These are phyloP conservation scores for Torulaspora delbrueckii DNA, from an alignment of 805 yeast genomes.

Conservation along the genomic window DNA sequence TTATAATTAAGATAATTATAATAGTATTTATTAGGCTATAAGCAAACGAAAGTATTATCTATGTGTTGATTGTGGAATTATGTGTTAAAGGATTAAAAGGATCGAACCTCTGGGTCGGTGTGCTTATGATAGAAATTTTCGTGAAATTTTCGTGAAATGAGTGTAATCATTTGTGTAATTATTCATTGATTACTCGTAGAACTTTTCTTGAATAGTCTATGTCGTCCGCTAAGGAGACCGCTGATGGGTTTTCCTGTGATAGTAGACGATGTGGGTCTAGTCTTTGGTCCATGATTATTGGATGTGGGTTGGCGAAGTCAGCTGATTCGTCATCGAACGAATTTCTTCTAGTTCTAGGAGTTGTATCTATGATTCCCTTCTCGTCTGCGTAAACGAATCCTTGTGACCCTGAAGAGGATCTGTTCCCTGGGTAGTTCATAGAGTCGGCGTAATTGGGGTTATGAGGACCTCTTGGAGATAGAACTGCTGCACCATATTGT, in stretches of 20 bases:
- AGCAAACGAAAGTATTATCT: background rate
- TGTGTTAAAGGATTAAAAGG: background rate
- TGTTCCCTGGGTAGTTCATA: slow-evolving; percentile 11
- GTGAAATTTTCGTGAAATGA: background rate
- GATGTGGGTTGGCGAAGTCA: slow-evolving; percentile 20
- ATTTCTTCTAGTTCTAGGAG: slow-evolving; percentile 1
- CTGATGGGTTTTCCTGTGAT: slow-evolving; percentile 11
- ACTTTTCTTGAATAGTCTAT: slow-evolving; percentile 47
- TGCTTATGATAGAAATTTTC: background rate
- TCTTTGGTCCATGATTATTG: slow-evolving; percentile 39
- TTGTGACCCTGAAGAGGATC: slow-evolving; percentile 17
- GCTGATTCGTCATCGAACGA: slow-evolving; percentile 12
- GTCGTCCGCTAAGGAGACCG: slow-evolving; percentile 42
- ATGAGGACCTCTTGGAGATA: slow-evolving; percentile 13
- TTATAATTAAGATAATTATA: background rate
- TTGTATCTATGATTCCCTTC: slow-evolving; percentile 19
- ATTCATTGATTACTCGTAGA: slow-evolving; percentile 40
- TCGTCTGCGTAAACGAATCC: slow-evolving; percentile 23
- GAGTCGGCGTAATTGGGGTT: slow-evolving; percentile 12
- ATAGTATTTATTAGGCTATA: background rate
- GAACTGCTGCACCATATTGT: slow-evolving; percentile 22
- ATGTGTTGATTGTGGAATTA: background rate
- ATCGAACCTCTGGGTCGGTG: background rate
- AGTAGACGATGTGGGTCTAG: slow-evolving; percentile 30
- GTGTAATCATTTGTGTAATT: background rate